These are phyloP conservation scores for Zostera marina DNA, from an alignment of 116 monocot species.

Conservation along the genomic window DNA sequence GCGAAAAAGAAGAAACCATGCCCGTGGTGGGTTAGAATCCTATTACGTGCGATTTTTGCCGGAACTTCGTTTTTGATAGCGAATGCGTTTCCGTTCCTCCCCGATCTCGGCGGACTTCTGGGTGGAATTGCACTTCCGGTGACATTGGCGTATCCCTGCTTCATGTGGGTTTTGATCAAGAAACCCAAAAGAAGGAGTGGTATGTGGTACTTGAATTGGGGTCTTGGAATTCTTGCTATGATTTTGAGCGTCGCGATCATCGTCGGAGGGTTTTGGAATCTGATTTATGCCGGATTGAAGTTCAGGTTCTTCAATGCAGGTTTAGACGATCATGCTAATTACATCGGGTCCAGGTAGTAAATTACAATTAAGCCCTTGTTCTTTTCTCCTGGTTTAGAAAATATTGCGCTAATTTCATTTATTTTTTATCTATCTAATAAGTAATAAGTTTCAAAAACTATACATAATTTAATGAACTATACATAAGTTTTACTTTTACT, in stretches of 20 bases:
- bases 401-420: too few species aligned
- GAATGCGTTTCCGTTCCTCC: constrained; percentile 70
- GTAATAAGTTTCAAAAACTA: too few species aligned
- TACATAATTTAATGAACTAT: too few species aligned
- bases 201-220: constrained; percentile 64
- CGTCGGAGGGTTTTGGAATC: constrained; percentile 39
- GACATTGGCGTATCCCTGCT: constrained; percentile 71
- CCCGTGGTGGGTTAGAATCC: constrained; percentile 49
- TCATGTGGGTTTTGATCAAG: constrained; percentile 70
- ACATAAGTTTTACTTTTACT: too few species aligned
- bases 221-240: constrained; percentile 48
- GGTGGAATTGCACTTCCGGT: constrained; percentile 73
- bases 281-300: constrained; percentile 38
- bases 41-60: too few species aligned
- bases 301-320: constrained; percentile 63
- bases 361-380: too few species aligned
- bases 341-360: too few species aligned
- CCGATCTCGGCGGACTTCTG: constrained; percentile 44
- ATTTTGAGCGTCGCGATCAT: constrained; percentile 53
- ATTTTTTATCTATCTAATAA: too few species aligned
- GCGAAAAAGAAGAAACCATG: constrained; percentile 42
- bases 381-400: too few species aligned
- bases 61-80: constrained; percentile 33
- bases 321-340: constrained; percentile 4
- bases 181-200: constrained; percentile 31